These are phyloP conservation scores for Lipomyces yamadae DNA, from an alignment of 805 yeast genomes.

Conservation along the genomic window DNA sequence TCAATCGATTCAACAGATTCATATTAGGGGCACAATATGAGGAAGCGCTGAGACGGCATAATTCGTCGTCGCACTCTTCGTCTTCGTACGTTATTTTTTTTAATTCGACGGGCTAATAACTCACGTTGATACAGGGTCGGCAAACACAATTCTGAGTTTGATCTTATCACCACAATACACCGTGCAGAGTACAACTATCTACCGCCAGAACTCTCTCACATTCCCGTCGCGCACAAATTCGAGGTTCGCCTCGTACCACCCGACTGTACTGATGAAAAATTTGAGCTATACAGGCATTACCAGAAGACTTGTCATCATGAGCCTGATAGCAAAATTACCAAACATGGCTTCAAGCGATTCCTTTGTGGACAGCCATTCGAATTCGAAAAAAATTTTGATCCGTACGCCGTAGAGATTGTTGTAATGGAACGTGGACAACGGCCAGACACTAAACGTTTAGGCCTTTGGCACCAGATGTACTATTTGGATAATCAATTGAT, in stretches of 20 bases:
- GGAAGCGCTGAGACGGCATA: constrained; percentile 22
- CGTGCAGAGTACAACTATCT: constrained; percentile 47
- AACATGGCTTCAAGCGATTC: constrained; percentile 62
- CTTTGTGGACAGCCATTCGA: constrained; percentile 71
- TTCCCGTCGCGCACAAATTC: constrained; percentile 22
- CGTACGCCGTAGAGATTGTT: not conserved
- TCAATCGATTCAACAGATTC: constrained; percentile 59
- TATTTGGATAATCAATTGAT: constrained; percentile 64
- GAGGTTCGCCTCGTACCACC: constrained; percentile 23
- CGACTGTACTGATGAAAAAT: constrained; percentile 34
- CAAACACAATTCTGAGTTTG: constrained; percentile 39
- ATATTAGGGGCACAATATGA: constrained; percentile 28
- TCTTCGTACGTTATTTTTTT: not conserved
- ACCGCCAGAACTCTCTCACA: not conserved
- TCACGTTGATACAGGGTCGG: constrained; percentile 29
- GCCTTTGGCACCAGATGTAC: constrained; percentile 77
- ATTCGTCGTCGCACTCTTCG: constrained; percentile 4
- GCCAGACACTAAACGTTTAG: constrained; percentile 48
- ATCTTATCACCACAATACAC: constrained; percentile 47
- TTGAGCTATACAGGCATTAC: constrained; percentile 62
- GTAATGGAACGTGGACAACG: not conserved
- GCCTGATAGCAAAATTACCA: constrained; percentile 51
- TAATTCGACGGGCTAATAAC: not conserved
- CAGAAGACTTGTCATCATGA: constrained; percentile 76
- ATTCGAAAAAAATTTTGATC: constrained; percentile 13